A percentile compares a stretch with the other conserved stretches of the same genome.
These are phyloP conservation scores for Trypanosoma vivax DNA, from an alignment of 208 protist genomes.

Conservation along the genomic window DNA sequence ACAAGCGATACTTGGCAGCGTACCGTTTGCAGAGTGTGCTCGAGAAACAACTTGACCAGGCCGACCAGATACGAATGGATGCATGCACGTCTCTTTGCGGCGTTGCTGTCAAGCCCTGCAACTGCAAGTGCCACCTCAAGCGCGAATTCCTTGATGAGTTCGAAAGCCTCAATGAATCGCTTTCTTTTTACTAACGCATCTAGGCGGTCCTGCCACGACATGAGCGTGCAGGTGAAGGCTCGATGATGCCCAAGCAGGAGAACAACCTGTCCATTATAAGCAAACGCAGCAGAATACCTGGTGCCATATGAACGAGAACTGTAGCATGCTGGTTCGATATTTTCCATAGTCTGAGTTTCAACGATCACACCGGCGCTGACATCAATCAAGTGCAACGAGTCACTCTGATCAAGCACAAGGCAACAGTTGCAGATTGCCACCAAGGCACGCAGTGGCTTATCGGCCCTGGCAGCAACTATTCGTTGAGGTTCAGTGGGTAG, in stretches of 20 bases:
- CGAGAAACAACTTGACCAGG: constrained; percentile 37
- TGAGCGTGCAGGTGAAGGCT: constrained; percentile 37
- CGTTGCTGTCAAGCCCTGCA: constrained; percentile 39
- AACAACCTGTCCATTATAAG: constrained; percentile 20
- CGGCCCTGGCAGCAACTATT: constrained; percentile 21
- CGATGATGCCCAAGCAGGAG: constrained; percentile 31
- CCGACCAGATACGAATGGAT: constrained; percentile 41
- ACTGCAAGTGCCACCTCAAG: constrained; percentile 55
- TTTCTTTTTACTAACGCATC: constrained; percentile 35
- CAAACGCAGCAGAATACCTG: constrained; percentile 32
- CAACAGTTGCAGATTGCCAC: constrained; percentile 28
- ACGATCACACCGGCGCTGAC: constrained; percentile 40
- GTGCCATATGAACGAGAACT: constrained; percentile 20
- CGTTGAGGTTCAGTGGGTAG: constrained; percentile 26
- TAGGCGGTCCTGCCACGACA: constrained; percentile 64
- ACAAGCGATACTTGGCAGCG: background rate
- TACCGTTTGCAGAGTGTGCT: background rate
- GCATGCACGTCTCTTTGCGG: constrained; percentile 21
- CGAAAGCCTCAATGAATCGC: constrained; percentile 45
- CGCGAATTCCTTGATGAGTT: constrained; percentile 50
- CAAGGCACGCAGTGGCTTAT: constrained; percentile 35
- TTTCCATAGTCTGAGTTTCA: constrained; percentile 30
- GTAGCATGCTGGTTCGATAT: constrained; percentile 34
- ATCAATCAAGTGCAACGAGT: constrained; percentile 44
- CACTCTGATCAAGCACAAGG: constrained; percentile 41